phyloP scores from a whole-genome alignment of 176 grass and related monocot genomes.

The Elaeis guineensis region DNA sequence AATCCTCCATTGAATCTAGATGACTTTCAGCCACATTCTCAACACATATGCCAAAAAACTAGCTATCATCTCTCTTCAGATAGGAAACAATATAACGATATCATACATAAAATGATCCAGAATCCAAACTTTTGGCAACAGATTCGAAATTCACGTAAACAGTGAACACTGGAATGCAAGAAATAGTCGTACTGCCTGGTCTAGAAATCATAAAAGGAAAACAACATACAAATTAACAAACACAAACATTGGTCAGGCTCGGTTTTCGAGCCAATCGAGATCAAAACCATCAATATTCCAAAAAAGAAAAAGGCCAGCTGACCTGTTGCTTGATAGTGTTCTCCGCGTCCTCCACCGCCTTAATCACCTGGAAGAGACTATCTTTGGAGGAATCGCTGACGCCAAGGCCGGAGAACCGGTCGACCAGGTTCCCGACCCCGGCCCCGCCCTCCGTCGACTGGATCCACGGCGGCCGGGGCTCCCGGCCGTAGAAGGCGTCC shows the following conservation, averaged over 20 bases:
- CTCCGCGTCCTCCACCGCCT: conserved; percentile 71
- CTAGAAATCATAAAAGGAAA: no score
- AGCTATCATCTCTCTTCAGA: no score
- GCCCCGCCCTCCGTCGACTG: conserved; percentile 1
- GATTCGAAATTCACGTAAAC: no score
- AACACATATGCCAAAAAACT: no score
- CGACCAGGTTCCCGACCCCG: conserved; percentile 18
- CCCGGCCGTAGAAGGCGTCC: conserved; percentile 27
- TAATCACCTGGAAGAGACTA: conserved; percentile 49
- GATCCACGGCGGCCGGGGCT: conserved; percentile 20
- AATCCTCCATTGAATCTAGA: no score
- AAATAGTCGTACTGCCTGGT: no score
- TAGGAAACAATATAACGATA: no score
- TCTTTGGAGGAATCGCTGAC: conserved; percentile 13
- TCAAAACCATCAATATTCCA: not conserved
- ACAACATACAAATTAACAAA: no score
- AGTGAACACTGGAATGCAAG: no score
- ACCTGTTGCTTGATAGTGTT: conserved; percentile 76
- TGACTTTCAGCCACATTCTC: no score
- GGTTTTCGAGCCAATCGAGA: not conserved
- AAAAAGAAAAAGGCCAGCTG: conserved; percentile 2
- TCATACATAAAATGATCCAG: no score
- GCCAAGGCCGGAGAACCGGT: conserved; percentile 17
- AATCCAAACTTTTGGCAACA: no score
- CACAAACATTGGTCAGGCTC: not conserved